Conservation (phyloP, 169 alveolate species). For the Plasmodium knowlesi region DNA sequence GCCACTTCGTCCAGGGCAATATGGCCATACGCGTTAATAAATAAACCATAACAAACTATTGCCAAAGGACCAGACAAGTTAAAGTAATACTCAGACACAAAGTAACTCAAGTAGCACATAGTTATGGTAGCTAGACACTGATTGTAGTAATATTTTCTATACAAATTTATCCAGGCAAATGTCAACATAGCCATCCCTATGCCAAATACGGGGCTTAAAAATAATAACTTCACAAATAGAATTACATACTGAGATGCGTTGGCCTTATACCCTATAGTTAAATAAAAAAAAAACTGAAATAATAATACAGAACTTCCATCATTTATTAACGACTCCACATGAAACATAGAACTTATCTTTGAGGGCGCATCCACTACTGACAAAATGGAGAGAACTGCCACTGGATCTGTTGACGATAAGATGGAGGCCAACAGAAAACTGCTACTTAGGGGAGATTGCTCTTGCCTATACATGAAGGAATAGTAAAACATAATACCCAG, state of each 20-base stretch:
- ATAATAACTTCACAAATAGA: constrained; percentile 83
- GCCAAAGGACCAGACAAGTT: constrained; percentile 89
- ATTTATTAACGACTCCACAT: constrained; percentile 90
- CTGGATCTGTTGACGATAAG: constrained; percentile 91
- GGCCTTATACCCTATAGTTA: constrained; percentile 82
- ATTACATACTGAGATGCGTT: constrained; percentile 78
- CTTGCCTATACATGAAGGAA: constrained; percentile 77
- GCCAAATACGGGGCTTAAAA: constrained; percentile 89
- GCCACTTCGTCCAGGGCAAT: constrained; percentile 89
- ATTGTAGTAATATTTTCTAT: constrained; percentile 83
- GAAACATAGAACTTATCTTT: constrained; percentile 87
- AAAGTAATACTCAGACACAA: constrained; percentile 85
- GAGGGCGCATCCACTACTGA: constrained; percentile 87
- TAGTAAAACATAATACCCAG: constrained; percentile 86
- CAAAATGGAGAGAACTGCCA: constrained; percentile 89
- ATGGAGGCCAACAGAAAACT: constrained; percentile 89
- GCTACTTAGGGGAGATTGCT: constrained; percentile 77
- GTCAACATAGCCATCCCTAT: constrained; percentile 82
- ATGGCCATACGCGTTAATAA: constrained; percentile 88
- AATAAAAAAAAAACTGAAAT: constrained; percentile 88
- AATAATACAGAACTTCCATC: constrained; percentile 90
- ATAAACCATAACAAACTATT: constrained; percentile 90
- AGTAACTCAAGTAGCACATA: constrained; percentile 83
- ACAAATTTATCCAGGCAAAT: constrained; percentile 85
- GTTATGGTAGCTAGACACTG: constrained; percentile 85